phyloP scores from a whole-genome alignment of 139 green algal genomes.

The Astrephomene gubernaculifera region DNA sequence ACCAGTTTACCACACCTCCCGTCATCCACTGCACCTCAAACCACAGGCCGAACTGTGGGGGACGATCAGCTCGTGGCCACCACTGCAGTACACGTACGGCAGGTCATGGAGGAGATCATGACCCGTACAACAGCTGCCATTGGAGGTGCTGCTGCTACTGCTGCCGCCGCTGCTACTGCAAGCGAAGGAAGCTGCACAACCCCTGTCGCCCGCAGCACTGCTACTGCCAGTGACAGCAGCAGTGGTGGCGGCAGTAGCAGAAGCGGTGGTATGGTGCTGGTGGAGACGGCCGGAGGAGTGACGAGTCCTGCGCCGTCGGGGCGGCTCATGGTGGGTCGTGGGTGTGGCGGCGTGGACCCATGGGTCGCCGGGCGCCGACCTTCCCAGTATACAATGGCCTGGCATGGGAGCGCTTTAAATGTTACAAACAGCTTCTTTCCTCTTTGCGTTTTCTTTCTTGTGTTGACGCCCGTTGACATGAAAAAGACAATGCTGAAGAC shows the following conservation, averaged over 20 bases:
- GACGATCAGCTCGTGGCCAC: slow-evolving; percentile 61
- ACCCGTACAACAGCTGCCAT: no score
- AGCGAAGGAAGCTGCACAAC: not conserved
- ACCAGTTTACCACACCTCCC: no score
- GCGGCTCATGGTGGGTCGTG: slow-evolving; percentile 78
- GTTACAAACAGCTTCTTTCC: no score
- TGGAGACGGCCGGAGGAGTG: slow-evolving; percentile 96
- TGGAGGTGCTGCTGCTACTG: not conserved
- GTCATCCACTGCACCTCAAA: no score
- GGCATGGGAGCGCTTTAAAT: no score
- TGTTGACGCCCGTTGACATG: no score
- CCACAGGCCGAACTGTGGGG: slow-evolving; percentile 54
- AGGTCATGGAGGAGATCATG: not conserved
- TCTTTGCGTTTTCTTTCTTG: no score
- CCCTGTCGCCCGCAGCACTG: not conserved
- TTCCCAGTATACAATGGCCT: no score
- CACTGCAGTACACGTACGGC: slow-evolving; percentile 53
- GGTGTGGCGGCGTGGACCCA: no score
- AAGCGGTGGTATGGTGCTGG: slow-evolving; percentile 64
- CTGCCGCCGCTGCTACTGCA: not conserved
- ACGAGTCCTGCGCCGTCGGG: slow-evolving; percentile 88
- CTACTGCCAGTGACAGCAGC: not conserved
- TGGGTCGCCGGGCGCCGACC: no score
- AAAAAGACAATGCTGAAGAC: no score
- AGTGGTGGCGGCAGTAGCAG: not conserved